A percentile compares a stretch with the other conserved stretches of the same genome.
Conservation (phyloP, 371 early-diverging fungal genomes). For the Mortierella sp. region DNA sequence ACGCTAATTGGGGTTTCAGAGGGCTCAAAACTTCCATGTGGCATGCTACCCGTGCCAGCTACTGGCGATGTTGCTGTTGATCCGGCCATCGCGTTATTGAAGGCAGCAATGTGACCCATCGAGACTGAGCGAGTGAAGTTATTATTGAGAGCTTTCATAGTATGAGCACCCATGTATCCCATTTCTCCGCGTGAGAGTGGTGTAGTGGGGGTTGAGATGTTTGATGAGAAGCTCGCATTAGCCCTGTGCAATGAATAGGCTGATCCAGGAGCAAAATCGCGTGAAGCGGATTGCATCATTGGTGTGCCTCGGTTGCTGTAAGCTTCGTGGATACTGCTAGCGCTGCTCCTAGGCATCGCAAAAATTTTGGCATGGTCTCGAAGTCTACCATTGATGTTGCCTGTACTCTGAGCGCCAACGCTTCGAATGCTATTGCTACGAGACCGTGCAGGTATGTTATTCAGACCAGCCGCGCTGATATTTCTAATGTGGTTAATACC, state of each 20-base stretch:
- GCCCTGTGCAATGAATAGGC: conserved; percentile 3
- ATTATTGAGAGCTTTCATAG: conserved; percentile 29
- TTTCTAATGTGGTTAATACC: not conserved
- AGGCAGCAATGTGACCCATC: conserved; percentile 24
- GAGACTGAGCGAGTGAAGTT: conserved; percentile 29
- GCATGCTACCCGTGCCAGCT: not conserved
- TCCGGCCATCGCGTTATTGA: conserved; percentile 8
- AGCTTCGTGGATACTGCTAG: conserved; percentile 19
- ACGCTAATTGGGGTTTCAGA: conserved; percentile 11
- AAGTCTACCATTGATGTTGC: conserved; percentile 13
- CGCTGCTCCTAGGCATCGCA: conserved; percentile 11
- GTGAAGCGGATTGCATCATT: not conserved
- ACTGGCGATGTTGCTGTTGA: conserved; percentile 22
- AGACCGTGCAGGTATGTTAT: not conserved
- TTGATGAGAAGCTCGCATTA: conserved; percentile 18
- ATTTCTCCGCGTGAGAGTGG: conserved; percentile 28
- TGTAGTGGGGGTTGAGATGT: conserved; percentile 17
- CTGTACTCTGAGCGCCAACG: not conserved
- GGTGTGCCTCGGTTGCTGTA: conserved; percentile 28
- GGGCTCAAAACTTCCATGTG: not conserved
- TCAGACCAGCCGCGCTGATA: not conserved
- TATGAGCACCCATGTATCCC: conserved; percentile 41
- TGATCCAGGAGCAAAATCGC: conserved; percentile 5
- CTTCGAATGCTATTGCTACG: conserved; percentile 5
- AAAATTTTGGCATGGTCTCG: conserved; percentile 48